Percentiles rank a stretch among this genome's conserved stretches.
Conservation (phyloP, 306 rosid genomes). For the Acacia acuminata region DNA sequence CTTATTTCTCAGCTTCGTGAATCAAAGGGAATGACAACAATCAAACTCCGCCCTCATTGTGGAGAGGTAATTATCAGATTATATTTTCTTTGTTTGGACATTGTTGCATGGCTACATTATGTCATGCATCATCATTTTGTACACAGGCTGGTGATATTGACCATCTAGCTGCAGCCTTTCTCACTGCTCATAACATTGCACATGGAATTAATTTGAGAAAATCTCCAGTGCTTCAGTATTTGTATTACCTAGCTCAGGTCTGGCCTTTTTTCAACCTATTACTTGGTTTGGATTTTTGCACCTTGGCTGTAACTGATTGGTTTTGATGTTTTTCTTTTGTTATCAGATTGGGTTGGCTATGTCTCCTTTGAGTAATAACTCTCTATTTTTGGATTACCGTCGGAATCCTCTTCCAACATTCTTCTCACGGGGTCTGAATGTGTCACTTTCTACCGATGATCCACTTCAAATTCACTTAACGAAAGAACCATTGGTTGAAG, state of each 20-base stretch:
- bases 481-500: slow-evolving; percentile 85
- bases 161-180: slow-evolving; percentile 97
- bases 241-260: slow-evolving; percentile 87
- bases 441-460: slow-evolving; percentile 86
- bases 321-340: slow-evolving; percentile 21
- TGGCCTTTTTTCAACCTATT: slow-evolving; percentile 14
- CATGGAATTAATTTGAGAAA: slow-evolving; percentile 97
- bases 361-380: slow-evolving; percentile 90
- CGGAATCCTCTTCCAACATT: slow-evolving; percentile 79
- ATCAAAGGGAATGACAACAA: slow-evolving; percentile 79
- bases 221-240: slow-evolving; percentile 91
- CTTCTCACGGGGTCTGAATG: slow-evolving; percentile 77
- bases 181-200: slow-evolving; percentile 81
- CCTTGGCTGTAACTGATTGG: slow-evolving; percentile 5
- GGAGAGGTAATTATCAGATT: slow-evolving; percentile 62
- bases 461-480: slow-evolving; percentile 91
- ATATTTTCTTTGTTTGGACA: slow-evolving; percentile 17
- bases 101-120: slow-evolving; percentile 1
- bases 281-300: slow-evolving; percentile 8
- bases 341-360: slow-evolving; percentile 78
- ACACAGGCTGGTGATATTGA: slow-evolving; percentile 95
- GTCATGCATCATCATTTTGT: slow-evolving; percentile 24
- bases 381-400: slow-evolving; percentile 80
- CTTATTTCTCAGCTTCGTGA: slow-evolving; percentile 75
- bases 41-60: slow-evolving; percentile 85